Percentiles rank a stretch among this genome's conserved stretches.
phyloP scores from a whole-genome alignment of 352 stramenopile genomes.

The Globisporangium recalcitrans region DNA sequence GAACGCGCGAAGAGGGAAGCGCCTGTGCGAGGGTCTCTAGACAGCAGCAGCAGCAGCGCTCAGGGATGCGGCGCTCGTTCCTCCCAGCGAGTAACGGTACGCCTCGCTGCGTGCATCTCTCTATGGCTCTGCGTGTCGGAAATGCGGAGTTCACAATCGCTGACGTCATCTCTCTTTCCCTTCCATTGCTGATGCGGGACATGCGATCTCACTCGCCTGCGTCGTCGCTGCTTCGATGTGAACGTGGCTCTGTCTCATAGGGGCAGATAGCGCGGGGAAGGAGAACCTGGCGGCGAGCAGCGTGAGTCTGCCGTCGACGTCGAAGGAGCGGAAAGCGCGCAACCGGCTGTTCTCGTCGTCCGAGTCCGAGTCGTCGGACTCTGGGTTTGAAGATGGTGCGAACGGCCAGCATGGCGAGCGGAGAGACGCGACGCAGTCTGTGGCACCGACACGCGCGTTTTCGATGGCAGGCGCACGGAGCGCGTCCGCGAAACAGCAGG shows the following conservation, averaged over 20 bases:
- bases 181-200: neutral
- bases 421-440: neutral
- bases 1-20: neutral
- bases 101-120: neutral
- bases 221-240: neutral
- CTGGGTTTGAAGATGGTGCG: conserved; percentile 9
- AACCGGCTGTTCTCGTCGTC: conserved; percentile 22
- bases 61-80: neutral
- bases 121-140: neutral
- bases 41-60: neutral
- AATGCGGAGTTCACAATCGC: neutral
- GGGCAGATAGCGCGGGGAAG: neutral
- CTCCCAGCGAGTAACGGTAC: neutral
- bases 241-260: neutral
- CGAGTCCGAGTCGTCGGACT: conserved; percentile 18
- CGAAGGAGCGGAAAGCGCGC: conserved; percentile 17
- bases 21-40: neutral
- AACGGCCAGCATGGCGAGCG: neutral
- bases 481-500: conserved; percentile 11
- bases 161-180: neutral
- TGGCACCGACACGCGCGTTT: conserved; percentile 3
- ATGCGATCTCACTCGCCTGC: neutral
- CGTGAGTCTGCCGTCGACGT: conserved; percentile 4
- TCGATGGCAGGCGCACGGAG: conserved; percentile 9
- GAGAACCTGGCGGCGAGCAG: conserved; percentile 5